phyloP scores from a whole-genome alignment of 441 rosid genomes.

The Adansonia madagascariensis region DNA sequence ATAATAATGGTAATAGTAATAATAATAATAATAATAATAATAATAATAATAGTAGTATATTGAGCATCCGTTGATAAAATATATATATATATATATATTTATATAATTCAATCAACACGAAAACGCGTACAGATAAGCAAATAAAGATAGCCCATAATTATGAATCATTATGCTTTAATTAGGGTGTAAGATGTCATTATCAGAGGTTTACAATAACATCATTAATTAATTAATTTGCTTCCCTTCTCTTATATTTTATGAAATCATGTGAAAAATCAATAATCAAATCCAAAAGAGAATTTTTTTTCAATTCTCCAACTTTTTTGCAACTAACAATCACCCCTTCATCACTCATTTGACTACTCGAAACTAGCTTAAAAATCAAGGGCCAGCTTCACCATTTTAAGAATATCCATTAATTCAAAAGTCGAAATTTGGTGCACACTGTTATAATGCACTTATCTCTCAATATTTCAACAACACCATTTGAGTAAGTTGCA shows the following conservation, averaged over 20 bases:
- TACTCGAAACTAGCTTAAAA: background rate
- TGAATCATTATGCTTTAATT: background rate
- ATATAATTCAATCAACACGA: background rate
- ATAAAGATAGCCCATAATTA: background rate
- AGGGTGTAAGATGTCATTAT: conserved; percentile 3
- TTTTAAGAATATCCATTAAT: background rate
- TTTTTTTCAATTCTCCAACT: conserved; percentile 42
- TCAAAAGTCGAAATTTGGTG: no score
- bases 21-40: no score
- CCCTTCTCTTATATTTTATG: background rate
- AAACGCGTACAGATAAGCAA: background rate
- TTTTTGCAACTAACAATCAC: conserved; percentile 37
- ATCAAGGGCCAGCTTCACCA: background rate
- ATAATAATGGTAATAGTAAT: no score
- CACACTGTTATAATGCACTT: no score
- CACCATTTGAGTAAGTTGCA: no score
- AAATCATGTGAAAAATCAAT: conserved; percentile 30
- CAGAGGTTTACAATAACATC: background rate
- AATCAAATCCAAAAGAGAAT: conserved; percentile 38
- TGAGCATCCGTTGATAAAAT: no score
- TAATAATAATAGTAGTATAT: no score
- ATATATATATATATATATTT: no score
- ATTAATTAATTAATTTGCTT: background rate
- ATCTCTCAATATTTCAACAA: no score
- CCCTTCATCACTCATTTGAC: background rate